Percentiles rank a stretch among this genome's conserved stretches.
These are phyloP conservation scores for Penicillium macrosclerotiorum DNA, from an alignment of 495 filamentous ascomycete genomes.

Conservation along the genomic window DNA sequence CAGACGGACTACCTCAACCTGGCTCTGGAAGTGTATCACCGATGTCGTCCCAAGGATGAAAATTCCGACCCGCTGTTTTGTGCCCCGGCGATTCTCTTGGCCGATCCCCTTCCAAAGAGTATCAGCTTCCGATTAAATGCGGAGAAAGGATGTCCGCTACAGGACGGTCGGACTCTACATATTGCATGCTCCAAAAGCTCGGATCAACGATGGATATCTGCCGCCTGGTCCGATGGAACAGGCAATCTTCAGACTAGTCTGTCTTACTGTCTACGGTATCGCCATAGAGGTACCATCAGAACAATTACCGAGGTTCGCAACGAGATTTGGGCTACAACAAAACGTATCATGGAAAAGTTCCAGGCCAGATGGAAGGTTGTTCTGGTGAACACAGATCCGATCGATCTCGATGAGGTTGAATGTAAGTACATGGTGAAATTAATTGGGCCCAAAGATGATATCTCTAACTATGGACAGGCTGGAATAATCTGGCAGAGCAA, in stretches of 20 bases:
- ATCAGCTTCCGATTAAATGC: conserved; percentile 78
- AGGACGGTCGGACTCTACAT: conserved; percentile 82
- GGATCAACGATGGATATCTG: conserved; percentile 83
- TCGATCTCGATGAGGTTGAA: conserved; percentile 74
- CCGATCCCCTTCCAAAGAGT: conserved; percentile 63
- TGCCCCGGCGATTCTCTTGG: conserved; percentile 73
- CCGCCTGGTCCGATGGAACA: conserved; percentile 86
- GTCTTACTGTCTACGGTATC: conserved; percentile 73
- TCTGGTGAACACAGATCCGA: conserved; percentile 68
- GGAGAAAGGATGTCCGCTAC: conserved; percentile 59
- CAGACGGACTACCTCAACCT: conserved; percentile 65
- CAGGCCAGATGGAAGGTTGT: conserved; percentile 80
- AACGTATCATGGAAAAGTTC: conserved; percentile 66
- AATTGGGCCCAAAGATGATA: not conserved
- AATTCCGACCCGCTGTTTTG: conserved; percentile 38
- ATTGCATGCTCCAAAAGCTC: conserved; percentile 79
- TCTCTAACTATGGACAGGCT: conserved; percentile 30
- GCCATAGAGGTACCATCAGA: conserved; percentile 54
- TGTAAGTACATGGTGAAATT: conserved; percentile 25
- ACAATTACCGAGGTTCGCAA: conserved; percentile 60
- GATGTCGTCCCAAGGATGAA: conserved; percentile 61
- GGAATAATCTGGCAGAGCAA: conserved; percentile 44
- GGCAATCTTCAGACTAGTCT: conserved; percentile 74
- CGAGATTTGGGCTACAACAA: conserved; percentile 85
- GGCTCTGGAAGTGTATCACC: conserved; percentile 83